Base-by-base conservation (phyloP, 805 yeast species). In the Naumovozyma baii region DNA sequence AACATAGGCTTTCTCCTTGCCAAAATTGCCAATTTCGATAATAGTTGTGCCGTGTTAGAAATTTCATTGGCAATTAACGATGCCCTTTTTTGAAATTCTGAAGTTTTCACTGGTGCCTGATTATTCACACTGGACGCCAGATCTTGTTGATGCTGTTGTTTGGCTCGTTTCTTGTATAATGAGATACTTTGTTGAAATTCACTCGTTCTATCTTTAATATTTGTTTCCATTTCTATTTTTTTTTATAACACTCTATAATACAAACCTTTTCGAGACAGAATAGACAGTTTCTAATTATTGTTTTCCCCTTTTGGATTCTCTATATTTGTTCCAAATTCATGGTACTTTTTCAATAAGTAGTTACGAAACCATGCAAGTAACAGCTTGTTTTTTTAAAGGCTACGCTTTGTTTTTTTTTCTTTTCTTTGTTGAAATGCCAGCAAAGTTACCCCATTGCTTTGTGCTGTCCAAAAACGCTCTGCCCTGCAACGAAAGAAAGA, bases 171-270 rank as follows among this genome's bases (percentile, higher is more conserved):
- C 55, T 80, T 78, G 60, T 80, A 80, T 2, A 88, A 76, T 34
- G 77, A 64, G 22, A 90, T 96, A 56, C 95, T 86, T 55, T 87
- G 88, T 50, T 87, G 90, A 67, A 90, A 90, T 69, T 90, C 97
- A 45, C 76, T 70, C 7, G 97, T 90, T 49, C 98, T 71, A 63
- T 90, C 94, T 57, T 83, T 90, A 37, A 69, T 62, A 40, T 62
- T 54, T 52, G 51, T 55, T 9, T 22, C 26, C 26, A 22, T 22
- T 22, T 22, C 10, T 22, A 7, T 22, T 22, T 22, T 22, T 7
- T 7, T 22, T 7, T 22, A 7, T 22, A 22, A 10, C 9, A 10
- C 10, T 22, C 7, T 22, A 22, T 22, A 7, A 22, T 22, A 10
- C 10, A 7, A 10, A 7, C 7, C 7, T 7, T 22, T 7, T 7